These are phyloP conservation scores for Cyberlindnera sargentensis DNA, from an alignment of 805 yeast genomes.

Conservation along the genomic window DNA sequence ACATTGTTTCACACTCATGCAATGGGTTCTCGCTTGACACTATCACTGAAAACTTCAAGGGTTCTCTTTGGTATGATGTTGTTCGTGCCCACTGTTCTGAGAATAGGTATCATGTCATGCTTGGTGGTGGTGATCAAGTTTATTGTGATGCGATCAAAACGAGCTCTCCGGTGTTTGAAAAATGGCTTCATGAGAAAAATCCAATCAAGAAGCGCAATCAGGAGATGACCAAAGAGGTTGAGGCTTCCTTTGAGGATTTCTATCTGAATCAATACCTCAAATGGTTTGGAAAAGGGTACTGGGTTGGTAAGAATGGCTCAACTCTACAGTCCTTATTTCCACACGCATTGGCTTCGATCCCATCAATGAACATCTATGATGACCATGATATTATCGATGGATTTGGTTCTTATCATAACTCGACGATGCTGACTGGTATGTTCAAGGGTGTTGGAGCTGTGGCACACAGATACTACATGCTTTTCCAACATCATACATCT, in stretches of 20 bases:
- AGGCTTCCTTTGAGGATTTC: slow-evolving; percentile 50
- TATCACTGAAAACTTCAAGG: slow-evolving; percentile 58
- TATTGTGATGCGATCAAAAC: slow-evolving; percentile 78
- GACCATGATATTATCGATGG: slow-evolving; percentile 98
- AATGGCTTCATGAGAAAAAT: slow-evolving; percentile 57
- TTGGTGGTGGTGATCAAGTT: slow-evolving; percentile 97
- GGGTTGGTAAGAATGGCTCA: slow-evolving; percentile 62
- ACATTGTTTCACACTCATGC: slow-evolving; percentile 77
- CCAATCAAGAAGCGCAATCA: slow-evolving; percentile 39
- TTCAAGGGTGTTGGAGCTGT: slow-evolving; percentile 66
- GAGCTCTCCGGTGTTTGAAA: slow-evolving; percentile 41
- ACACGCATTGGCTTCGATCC: slow-evolving; percentile 72
- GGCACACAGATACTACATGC: slow-evolving; percentile 82
- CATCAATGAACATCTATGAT: slow-evolving; percentile 80
- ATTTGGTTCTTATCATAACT: slow-evolving; percentile 78
- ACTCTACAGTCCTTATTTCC: slow-evolving; percentile 68
- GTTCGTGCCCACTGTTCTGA: slow-evolving; percentile 51
- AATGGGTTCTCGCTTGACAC: slow-evolving; percentile 81
- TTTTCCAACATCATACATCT: slow-evolving; percentile 82
- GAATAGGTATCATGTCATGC: slow-evolving; percentile 80
- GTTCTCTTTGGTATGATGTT: slow-evolving; percentile 85
- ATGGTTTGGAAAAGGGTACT: slow-evolving; percentile 90
- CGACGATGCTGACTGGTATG: slow-evolving; percentile 64
- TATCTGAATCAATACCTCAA: slow-evolving; percentile 68
- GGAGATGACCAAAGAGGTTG: slow-evolving; percentile 40